phyloP scores from a whole-genome alignment of 1,139 yeast species.

The Ogataea hybrid region DNA sequence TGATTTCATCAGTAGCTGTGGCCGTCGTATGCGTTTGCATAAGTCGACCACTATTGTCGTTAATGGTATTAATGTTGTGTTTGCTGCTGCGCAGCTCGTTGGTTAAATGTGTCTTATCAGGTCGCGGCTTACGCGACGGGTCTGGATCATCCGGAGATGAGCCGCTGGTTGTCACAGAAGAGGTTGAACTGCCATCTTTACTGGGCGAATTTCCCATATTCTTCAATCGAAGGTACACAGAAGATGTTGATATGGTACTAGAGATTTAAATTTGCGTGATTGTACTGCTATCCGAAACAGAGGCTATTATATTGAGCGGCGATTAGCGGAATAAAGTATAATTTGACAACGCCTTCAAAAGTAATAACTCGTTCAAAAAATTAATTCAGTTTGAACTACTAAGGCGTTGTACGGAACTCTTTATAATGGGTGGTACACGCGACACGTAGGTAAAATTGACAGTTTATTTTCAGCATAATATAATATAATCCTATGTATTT shows the following conservation, averaged over 20 bases:
- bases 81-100: conserved; percentile 16
- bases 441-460: not conserved
- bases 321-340: not conserved
- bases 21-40: not conserved
- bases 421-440: not conserved
- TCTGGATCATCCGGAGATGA: conserved; percentile 38
- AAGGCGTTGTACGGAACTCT: not conserved
- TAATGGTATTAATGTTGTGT: conserved; percentile 9
- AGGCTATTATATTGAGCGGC: not conserved
- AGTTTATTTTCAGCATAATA: not conserved
- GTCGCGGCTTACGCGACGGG: conserved; percentile 33
- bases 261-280: not conserved
- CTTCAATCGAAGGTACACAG: conserved; percentile 2
- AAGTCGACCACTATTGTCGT: conserved; percentile 3
- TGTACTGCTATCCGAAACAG: not conserved
- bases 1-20: too few relatives aligned
- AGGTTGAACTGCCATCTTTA: conserved; percentile 31
- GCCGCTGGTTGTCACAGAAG: conserved; percentile 45
- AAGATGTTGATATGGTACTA: not conserved
- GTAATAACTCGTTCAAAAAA: conserved; percentile 4
- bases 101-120: conserved; percentile 12
- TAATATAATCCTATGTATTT: not conserved
- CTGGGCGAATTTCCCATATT: conserved; percentile 60
- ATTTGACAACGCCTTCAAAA: conserved; percentile 9
- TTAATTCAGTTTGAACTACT: not conserved